Evolutionary conservation across 139 green algal genomes (phyloP).

Genomic region (Haematococcus sp.): DNA sequence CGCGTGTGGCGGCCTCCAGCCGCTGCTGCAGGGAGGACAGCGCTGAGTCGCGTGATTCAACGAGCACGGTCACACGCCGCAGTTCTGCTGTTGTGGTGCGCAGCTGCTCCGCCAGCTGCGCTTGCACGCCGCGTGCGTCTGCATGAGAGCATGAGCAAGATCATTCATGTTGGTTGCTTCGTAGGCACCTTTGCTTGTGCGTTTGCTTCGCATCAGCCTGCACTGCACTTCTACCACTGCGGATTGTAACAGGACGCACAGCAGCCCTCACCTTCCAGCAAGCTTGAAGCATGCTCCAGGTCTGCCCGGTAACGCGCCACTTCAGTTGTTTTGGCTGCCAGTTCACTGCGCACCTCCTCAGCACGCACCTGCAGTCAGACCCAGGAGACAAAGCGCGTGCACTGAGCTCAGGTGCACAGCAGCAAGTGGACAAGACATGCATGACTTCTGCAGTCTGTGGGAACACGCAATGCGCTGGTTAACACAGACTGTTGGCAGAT

Average conservation of each 20-base stretch:
- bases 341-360: not conserved
- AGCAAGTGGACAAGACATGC: too few species aligned
- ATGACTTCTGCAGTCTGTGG: too few species aligned
- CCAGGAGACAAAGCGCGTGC: too few species aligned
- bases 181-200: too few species aligned
- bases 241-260: not conserved
- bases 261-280: conserved; percentile 25
- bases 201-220: not conserved
- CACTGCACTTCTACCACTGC: too few species aligned
- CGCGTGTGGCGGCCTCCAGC: too few species aligned
- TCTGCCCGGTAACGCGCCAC: conserved; percentile 23
- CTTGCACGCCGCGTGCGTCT: not conserved
- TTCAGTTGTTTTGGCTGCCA: conserved; percentile 30
- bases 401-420: too few species aligned
- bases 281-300: conserved; percentile 14
- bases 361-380: too few species aligned
- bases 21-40: too few species aligned
- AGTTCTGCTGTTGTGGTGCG: not conserved
- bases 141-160: not conserved
- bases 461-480: too few species aligned
- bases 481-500: too few species aligned
- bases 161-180: not conserved
- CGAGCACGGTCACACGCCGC: too few species aligned
- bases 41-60: not conserved
- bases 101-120: not conserved